These are phyloP conservation scores for Leishmania amazonensis DNA, from an alignment of 208 protist species.

Conservation along the genomic window DNA sequence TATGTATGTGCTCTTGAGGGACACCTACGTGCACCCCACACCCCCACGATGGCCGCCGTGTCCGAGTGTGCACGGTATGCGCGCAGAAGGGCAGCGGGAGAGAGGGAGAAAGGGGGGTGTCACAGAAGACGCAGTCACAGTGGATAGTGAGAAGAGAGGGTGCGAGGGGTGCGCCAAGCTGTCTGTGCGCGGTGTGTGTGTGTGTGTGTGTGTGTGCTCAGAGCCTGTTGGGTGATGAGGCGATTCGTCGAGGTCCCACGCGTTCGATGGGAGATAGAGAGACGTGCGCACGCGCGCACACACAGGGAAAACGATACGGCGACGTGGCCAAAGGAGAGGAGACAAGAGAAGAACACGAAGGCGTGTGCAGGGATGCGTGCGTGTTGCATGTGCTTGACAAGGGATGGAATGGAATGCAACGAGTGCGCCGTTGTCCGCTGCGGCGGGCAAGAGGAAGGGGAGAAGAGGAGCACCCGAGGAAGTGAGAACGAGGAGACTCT, in stretches of 20 bases:
- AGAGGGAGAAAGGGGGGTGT: neutral
- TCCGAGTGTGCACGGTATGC: neutral
- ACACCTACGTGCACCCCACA: neutral
- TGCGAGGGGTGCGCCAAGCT: neutral
- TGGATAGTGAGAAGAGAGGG: neutral
- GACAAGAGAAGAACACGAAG: neutral
- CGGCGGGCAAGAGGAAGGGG: neutral
- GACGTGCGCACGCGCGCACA: neutral
- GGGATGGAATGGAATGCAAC: neutral
- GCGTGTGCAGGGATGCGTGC: neutral
- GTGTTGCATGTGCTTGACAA: neutral
- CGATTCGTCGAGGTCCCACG: neutral
- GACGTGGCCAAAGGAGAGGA: neutral
- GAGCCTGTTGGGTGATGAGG: neutral
- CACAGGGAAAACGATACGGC: neutral
- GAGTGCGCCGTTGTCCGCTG: neutral
- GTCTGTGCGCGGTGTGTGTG: neutral
- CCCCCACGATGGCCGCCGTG: neutral
- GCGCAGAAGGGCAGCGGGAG: neutral
- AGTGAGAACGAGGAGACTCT: neutral
- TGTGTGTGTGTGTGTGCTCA: neutral
- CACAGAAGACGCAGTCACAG: neutral
- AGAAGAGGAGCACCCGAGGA: neutral
- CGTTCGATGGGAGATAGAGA: neutral
- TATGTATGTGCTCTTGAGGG: neutral